Percentiles rank a stretch among this genome's conserved stretches.
Conservation (phyloP, 1,139 yeast genomes). For the Entelexis paramagnoliae region DNA sequence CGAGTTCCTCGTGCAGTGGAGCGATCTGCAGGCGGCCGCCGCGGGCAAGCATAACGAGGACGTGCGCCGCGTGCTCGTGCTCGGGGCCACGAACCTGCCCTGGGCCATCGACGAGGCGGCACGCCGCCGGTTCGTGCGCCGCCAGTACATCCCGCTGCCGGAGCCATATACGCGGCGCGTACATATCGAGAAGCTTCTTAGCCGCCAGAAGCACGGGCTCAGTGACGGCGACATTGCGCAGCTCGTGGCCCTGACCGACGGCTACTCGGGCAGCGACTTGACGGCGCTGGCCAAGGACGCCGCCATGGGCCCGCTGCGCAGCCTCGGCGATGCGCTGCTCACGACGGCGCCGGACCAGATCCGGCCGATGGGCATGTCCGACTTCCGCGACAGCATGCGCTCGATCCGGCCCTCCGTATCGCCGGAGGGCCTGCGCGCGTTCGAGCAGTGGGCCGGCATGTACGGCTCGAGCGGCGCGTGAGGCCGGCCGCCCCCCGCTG, state of each 20-base stretch:
- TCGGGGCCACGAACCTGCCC: slow-evolving; percentile 94
- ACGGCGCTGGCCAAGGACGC: slow-evolving; percentile 96
- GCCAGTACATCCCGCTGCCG: slow-evolving; percentile 92
- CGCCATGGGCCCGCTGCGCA: slow-evolving; percentile 94
- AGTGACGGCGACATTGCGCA: slow-evolving; percentile 51
- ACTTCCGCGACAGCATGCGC: slow-evolving; percentile 65
- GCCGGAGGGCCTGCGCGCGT: slow-evolving; percentile 62
- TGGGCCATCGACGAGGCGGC: slow-evolving; percentile 99
- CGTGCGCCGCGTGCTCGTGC: slow-evolving; percentile 67
- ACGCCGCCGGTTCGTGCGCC: slow-evolving; percentile 79
- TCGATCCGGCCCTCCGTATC: slow-evolving; percentile 91
- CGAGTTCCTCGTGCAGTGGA: slow-evolving; percentile 94
- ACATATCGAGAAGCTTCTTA: slow-evolving; percentile 60
- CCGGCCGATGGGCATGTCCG: slow-evolving; percentile 64
- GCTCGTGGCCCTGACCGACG: slow-evolving; percentile 57
- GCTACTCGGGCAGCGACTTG: slow-evolving; percentile 87
- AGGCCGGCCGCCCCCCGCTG: too few species aligned
- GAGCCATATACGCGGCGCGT: slow-evolving; percentile 70
- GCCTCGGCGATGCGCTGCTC: slow-evolving; percentile 77
- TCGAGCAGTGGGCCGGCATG: slow-evolving; percentile 82
- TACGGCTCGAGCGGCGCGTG: slow-evolving; percentile 89
- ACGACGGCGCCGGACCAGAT: slow-evolving; percentile 80
- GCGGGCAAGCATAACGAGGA: slow-evolving; percentile 46
- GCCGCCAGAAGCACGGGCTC: slow-evolving; percentile 61
- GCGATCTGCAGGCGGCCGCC: slow-evolving; percentile 85